These are phyloP conservation scores for Platanthera guangdongensis DNA, from an alignment of 106 monocot species.

Conservation along the genomic window DNA sequence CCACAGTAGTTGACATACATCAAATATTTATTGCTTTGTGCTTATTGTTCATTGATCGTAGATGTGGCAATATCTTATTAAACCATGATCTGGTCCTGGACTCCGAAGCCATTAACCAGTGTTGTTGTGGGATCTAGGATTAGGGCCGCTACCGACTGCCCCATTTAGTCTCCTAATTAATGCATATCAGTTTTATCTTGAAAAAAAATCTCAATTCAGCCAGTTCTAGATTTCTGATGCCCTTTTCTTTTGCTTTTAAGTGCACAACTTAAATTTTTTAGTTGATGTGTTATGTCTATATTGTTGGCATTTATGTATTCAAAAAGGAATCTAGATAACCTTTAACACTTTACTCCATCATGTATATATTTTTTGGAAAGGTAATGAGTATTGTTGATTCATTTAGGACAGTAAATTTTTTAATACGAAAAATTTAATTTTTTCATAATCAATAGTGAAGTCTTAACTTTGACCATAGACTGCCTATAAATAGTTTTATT, in stretches of 20 bases:
- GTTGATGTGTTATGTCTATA: neutral
- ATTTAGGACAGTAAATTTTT: neutral
- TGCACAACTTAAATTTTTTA: neutral
- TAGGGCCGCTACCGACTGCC: too few species aligned
- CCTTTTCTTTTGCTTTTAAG: neutral
- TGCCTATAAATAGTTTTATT: neutral
- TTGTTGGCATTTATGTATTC: neutral
- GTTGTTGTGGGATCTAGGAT: too few species aligned
- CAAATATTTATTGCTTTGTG: too few species aligned
- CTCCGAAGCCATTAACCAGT: too few species aligned
- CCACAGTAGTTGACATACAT: too few species aligned
- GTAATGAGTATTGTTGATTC: neutral
- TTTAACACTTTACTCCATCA: neutral
- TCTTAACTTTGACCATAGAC: neutral
- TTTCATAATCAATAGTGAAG: neutral
- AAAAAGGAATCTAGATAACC: neutral
- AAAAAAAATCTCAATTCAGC: neutral
- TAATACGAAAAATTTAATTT: neutral
- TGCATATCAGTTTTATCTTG: neutral
- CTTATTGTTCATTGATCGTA: too few species aligned
- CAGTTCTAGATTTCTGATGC: neutral
- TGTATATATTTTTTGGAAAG: neutral
- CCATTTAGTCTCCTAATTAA: too few species aligned
- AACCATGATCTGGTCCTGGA: too few species aligned
- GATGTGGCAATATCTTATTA: too few species aligned